Conservation (phyloP, 1,284 basidiomycete genomes). For the Ceratorhiza oryzae-sativae region DNA sequence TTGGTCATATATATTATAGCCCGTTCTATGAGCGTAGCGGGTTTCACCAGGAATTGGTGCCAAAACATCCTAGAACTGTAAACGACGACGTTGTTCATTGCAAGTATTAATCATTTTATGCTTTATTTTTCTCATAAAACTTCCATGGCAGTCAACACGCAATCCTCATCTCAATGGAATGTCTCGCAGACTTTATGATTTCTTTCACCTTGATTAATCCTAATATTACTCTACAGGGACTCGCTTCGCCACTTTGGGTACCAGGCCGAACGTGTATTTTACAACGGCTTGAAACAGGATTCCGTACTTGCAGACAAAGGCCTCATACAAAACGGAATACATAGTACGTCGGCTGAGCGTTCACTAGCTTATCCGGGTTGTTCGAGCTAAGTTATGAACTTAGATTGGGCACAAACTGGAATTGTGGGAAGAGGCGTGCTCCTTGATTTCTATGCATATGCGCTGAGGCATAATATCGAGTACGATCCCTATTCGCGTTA, state of each 20-base stretch:
- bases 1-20: background rate
- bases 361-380: background rate
- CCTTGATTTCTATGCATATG: conserved; percentile 51
- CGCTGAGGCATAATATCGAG: conserved; percentile 19
- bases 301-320: conserved; percentile 41
- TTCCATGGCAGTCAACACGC: conserved; percentile 51
- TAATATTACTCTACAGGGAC: conserved; percentile 34
- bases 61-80: conserved; percentile 17
- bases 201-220: conserved; percentile 15
- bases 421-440: conserved; percentile 53
- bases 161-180: conserved; percentile 53
- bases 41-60: conserved; percentile 22
- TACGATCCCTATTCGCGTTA: conserved; percentile 47
- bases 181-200: conserved; percentile 47
- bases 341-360: conserved; percentile 16
- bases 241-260: conserved; percentile 42
- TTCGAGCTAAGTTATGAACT: conserved; percentile 14
- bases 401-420: conserved; percentile 50
- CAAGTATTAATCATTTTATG: background rate
- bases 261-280: conserved; percentile 46
- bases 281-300: conserved; percentile 44
- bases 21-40: conserved; percentile 24
- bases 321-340: conserved; percentile 43
- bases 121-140: conserved; percentile 42
- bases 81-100: conserved; percentile 34